Conservation (phyloP, 306 rosid species). For the Vachellia collinsii region DNA sequence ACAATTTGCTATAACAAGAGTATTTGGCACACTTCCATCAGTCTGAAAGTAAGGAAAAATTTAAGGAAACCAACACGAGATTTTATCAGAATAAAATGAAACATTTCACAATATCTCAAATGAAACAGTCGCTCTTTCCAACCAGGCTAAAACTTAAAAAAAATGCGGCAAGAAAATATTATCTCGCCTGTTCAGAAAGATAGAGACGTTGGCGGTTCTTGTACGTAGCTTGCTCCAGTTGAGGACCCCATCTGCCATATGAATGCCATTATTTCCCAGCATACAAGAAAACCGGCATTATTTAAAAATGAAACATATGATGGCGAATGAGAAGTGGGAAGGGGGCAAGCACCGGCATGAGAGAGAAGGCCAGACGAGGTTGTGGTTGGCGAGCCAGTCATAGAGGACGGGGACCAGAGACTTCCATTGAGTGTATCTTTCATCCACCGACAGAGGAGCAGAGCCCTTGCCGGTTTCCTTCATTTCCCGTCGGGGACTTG, state of each 20-base stretch:
- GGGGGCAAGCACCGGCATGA: constrained; percentile 66
- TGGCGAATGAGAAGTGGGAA: not conserved
- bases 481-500: constrained; percentile 17
- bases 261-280: not conserved
- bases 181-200: constrained; percentile 80
- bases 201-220: constrained; percentile 91
- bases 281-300: not conserved
- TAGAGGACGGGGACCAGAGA: constrained; percentile 84
- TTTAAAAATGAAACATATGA: not conserved
- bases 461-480: constrained; percentile 25
- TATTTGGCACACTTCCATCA: constrained; percentile 90
- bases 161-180: not conserved
- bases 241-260: constrained; percentile 85
- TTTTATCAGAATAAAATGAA: constrained; percentile 1
- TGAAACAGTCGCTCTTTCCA: not conserved
- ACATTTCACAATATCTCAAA: not conserved
- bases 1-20: constrained; percentile 83
- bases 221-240: constrained; percentile 74
- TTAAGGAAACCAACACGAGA: not conserved
- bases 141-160: not conserved
- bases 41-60: constrained; percentile 52
- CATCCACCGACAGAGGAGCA: constrained; percentile 51
- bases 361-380: constrained; percentile 95
- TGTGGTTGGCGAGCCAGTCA: constrained; percentile 97
- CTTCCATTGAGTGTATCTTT: constrained; percentile 86